Evolutionary conservation across 495 filamentous ascomycete genomes (phyloP).

Genomic region (Neurospora cerealis): DNA sequence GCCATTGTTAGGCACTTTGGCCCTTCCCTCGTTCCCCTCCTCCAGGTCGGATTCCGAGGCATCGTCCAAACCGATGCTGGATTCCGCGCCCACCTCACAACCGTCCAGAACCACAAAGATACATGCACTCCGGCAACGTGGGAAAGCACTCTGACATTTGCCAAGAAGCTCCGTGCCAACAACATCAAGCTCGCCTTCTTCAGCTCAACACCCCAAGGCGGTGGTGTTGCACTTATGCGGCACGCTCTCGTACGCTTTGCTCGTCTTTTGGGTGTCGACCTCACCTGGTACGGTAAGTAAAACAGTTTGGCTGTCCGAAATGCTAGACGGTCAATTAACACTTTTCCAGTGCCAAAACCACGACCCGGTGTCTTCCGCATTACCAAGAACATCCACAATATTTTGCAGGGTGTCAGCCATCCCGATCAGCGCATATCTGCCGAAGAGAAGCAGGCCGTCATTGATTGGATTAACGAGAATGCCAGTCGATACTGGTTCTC

Average conservation of each 20-base stretch:
- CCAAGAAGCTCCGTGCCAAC: slow-evolving; percentile 51
- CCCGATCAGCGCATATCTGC: slow-evolving; percentile 50
- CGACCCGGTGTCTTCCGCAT: slow-evolving; percentile 76
- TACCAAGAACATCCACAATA: slow-evolving; percentile 89
- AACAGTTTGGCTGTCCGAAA: not conserved
- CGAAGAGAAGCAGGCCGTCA: slow-evolving; percentile 50
- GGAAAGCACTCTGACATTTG: slow-evolving; percentile 59
- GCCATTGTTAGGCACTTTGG: slow-evolving; percentile 54
- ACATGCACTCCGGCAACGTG: slow-evolving; percentile 56
- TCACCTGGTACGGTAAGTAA: slow-evolving; percentile 59
- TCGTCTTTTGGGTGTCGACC: slow-evolving; percentile 55
- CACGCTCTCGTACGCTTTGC: slow-evolving; percentile 73
- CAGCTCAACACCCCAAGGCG: slow-evolving; percentile 77
- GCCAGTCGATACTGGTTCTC: slow-evolving; percentile 68
- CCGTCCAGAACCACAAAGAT: slow-evolving; percentile 51
- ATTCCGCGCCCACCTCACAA: slow-evolving; percentile 50
- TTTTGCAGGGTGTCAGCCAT: slow-evolving; percentile 71
- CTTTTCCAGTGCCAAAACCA: slow-evolving; percentile 61
- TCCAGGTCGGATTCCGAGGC: slow-evolving; percentile 64
- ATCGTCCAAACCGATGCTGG: slow-evolving; percentile 66
- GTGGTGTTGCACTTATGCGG: slow-evolving; percentile 81
- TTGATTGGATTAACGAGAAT: slow-evolving; percentile 70
- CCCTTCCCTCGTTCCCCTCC: slow-evolving; percentile 59
- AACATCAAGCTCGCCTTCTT: slow-evolving; percentile 75
- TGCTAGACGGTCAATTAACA: slow-evolving; percentile 34